Evolutionary conservation across 805 yeast species (phyloP).

Genomic region (Pichia thaimueangensis): DNA sequence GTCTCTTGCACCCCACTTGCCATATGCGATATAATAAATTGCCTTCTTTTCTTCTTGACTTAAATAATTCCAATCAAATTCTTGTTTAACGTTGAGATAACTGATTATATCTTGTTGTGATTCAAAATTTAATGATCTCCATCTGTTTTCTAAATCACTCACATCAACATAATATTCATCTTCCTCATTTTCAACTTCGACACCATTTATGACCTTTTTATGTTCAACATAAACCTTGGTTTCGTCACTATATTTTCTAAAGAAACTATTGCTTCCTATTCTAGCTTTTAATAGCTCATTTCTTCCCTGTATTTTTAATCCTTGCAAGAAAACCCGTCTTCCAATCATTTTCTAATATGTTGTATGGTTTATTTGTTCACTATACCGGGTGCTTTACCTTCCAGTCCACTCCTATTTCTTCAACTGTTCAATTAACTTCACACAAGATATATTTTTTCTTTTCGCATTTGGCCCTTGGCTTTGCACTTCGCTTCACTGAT

Average conservation of each 20-base stretch:
- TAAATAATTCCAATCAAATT: conserved; percentile 34
- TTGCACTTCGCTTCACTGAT: too few relatives aligned
- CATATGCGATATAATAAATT: conserved; percentile 52
- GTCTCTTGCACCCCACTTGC: conserved; percentile 59
- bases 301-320: background rate
- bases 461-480: too few relatives aligned
- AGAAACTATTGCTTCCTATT: too few relatives aligned
- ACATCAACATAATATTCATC: conserved; percentile 29
- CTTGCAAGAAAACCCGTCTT: background rate
- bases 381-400: too few relatives aligned
- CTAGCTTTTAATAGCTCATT: too few relatives aligned
- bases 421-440: too few relatives aligned
- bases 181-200: conserved; percentile 15
- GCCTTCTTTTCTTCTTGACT: conserved; percentile 50
- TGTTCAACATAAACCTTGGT: background rate
- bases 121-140: conserved; percentile 30
- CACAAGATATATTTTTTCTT: too few relatives aligned
- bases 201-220: background rate
- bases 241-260: background rate
- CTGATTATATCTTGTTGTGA: conserved; percentile 32
- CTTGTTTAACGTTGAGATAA: conserved; percentile 32
- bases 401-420: too few relatives aligned
- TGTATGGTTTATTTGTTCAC: too few relatives aligned
- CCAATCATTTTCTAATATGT: too few relatives aligned
- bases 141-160: conserved; percentile 25